Evolutionary conservation across 345 rosid genomes (phyloP), one percentile per base, ranked within the genome.

Genomic region (Eucalyptus sp.): DNA sequence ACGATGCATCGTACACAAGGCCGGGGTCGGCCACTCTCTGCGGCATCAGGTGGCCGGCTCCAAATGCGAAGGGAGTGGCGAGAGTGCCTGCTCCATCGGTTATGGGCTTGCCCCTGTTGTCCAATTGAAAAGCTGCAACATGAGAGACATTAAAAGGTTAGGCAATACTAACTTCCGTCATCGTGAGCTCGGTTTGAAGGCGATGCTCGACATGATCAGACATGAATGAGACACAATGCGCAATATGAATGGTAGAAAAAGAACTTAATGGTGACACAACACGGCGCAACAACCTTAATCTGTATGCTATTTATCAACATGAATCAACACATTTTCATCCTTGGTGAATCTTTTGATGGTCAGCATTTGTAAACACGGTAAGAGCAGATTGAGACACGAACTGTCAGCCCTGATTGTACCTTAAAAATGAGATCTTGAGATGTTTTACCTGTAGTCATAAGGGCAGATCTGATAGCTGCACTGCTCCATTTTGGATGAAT

Each of bases 391-490:
- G 43, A 9, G 25, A 37, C 29, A 41, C 15, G 48, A 76, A 41
- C 13, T 76, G 27, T 20, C 48, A 22, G 83, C 14, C 27, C 48
- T 41, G 12, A 71, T 41, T 41, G 48, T 76, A 41, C 16, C 27
- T 51, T 52, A 51, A 33, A 3, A 44, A 86, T 52, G 43, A 16
- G 44, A 86, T 50, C 25, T 66, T 31, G 29, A 54, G 71, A 22
- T 15, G 22, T n/a, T 18, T 49, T 88, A 94, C 96, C 93, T 80
- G 96, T 92, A 71, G 97, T 95, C 92, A 94, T 93, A 88, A 94
- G 89, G 48, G 99, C 97, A 37, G 99, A 96, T 93, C 97, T 92
- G 90, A 97, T 92, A 22, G 99, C 99, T 50, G 99, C 98, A 85
- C 92, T 90, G 93, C 97, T 97, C 99, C 99, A 97, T 5, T 89